These are phyloP conservation scores for Hygrocybe coccinea DNA, from an alignment of 768 basidiomycete genomes.

Conservation along the genomic window DNA sequence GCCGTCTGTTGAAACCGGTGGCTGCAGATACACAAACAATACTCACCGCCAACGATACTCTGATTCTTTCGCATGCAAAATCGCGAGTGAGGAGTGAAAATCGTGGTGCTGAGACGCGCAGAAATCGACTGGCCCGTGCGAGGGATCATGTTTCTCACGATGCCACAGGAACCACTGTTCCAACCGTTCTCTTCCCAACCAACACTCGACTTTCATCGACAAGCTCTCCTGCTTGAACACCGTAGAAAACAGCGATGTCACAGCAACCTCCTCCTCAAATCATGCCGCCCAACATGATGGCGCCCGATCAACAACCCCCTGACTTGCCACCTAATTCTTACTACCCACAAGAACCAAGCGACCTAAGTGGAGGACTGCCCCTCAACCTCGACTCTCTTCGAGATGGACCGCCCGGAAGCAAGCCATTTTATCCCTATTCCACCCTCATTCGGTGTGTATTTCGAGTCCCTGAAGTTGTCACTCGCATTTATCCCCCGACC, in stretches of 20 bases:
- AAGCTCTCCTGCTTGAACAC: conserved; percentile 21
- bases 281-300: conserved; percentile 56
- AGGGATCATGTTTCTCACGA: conserved; percentile 12
- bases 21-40: conserved; percentile 43
- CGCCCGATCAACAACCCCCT: conserved; percentile 37
- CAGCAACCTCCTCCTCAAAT: conserved; percentile 37
- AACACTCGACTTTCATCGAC: neutral
- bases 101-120: neutral
- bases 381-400: conserved; percentile 84
- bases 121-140: conserved; percentile 20
- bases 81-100: conserved; percentile 7
- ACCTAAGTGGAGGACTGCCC: conserved; percentile 78
- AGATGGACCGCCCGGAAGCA: conserved; percentile 83
- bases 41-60: conserved; percentile 25
- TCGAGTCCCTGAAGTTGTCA: conserved; percentile 8
- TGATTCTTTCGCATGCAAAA: neutral
- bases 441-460: conserved; percentile 76
- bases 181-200: neutral
- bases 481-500: conserved; percentile 11
- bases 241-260: conserved; percentile 32
- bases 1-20: conserved; percentile 56
- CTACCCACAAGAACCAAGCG: conserved; percentile 63
- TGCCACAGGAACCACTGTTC: conserved; percentile 9
- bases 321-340: conserved; percentile 61
- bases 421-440: conserved; percentile 88